Evolutionary conservation across 768 basidiomycete species (phyloP).

Genomic region (Mycena alexandri): DNA sequence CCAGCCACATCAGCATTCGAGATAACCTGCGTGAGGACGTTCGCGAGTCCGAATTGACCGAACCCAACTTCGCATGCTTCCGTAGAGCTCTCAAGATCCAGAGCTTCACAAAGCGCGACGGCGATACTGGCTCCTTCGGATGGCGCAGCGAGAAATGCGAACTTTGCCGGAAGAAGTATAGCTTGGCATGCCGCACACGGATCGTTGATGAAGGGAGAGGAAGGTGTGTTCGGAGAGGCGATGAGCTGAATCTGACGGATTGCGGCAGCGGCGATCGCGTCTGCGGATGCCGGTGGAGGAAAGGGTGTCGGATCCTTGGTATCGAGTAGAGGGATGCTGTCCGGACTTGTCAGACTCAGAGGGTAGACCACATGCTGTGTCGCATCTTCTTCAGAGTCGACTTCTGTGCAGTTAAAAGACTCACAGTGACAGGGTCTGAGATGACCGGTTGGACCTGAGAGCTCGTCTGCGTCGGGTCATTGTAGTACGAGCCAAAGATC

Average conservation of each 20-base stretch:
- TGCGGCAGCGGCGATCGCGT: conserved; percentile 62
- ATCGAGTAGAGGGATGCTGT: conserved; percentile 68
- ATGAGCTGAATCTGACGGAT: conserved; percentile 70
- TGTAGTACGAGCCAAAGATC: conserved; percentile 73
- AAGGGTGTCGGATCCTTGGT: conserved; percentile 74
- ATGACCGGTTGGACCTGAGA: conserved; percentile 83
- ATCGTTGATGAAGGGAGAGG: conserved; percentile 62
- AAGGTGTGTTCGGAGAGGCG: conserved; percentile 48
- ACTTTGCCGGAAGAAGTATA: conserved; percentile 70
- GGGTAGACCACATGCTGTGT: conserved; percentile 71
- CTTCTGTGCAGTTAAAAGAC: conserved; percentile 24
- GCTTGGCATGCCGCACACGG: conserved; percentile 72
- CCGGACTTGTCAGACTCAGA: conserved; percentile 70
- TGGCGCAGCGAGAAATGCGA: conserved; percentile 74
- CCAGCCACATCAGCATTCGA: conserved; percentile 78
- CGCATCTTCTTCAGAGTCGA: conserved; percentile 14
- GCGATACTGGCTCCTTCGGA: conserved; percentile 68
- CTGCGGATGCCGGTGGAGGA: conserved; percentile 65
- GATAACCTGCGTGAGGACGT: conserved; percentile 76
- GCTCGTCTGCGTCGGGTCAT: conserved; percentile 79
- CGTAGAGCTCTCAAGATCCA: conserved; percentile 56
- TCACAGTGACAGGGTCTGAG: conserved; percentile 75
- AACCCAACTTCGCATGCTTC: conserved; percentile 63
- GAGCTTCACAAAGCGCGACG: conserved; percentile 68
- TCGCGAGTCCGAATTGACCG: conserved; percentile 63